A percentile compares a stretch with the other conserved stretches of the same genome.
These are phyloP conservation scores for Botryotinia convoluta DNA, from an alignment of 2,329 filamentous ascomycete species.

Conservation along the genomic window DNA sequence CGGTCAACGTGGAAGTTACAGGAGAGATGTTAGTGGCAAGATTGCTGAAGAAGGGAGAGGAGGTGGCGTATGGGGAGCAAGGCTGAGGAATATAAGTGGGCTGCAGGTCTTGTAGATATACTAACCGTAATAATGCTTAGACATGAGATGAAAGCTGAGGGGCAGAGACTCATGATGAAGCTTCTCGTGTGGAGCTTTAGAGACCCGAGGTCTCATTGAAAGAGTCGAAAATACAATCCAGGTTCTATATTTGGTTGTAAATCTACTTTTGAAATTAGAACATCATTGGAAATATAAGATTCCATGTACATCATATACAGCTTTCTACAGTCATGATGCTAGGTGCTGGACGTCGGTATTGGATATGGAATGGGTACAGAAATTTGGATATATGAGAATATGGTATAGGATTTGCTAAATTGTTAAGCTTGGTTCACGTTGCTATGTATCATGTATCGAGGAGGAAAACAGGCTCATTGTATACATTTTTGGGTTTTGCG, in stretches of 20 bases:
- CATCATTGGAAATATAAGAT: not conserved
- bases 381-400: not conserved
- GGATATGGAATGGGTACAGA: not conserved
- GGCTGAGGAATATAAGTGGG: conserved; percentile 42
- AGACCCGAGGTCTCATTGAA: too few relatives aligned
- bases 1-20: conserved; percentile 30
- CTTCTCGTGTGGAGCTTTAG: not conserved
- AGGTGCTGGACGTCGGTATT: not conserved
- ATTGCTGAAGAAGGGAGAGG: conserved; percentile 64
- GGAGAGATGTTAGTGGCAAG: conserved; percentile 69
- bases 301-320: not conserved
- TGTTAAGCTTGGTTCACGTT: not conserved
- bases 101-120: conserved; percentile 11
- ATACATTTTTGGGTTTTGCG: not conserved
- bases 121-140: not conserved
- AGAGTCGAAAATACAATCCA: not conserved
- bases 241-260: not conserved
- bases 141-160: not conserved
- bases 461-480: not conserved
- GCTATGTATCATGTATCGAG: not conserved
- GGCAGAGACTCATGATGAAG: not conserved
- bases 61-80: conserved; percentile 34
- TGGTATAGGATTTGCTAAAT: not conserved
- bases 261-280: not conserved
- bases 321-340: not conserved